Conservation (phyloP, 2,329 filamentous ascomycete species). For the Pseudogymnoascus sp. region DNA sequence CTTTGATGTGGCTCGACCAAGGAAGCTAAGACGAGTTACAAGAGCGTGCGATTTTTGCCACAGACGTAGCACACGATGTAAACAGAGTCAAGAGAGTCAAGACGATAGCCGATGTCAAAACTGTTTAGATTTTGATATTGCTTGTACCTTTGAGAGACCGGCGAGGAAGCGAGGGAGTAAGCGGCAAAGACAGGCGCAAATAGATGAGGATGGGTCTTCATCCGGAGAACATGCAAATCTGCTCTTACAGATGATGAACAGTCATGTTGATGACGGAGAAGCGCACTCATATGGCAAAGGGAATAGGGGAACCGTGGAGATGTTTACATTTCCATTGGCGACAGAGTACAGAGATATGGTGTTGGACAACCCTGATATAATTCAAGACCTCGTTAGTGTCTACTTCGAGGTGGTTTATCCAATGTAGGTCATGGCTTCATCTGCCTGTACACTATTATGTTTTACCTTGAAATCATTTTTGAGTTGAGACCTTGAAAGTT, state of each 20-base stretch:
- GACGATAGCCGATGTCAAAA: constrained; percentile 39
- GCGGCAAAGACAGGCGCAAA: constrained; percentile 7
- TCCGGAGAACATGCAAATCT: constrained; percentile 5
- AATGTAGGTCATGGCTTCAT: constrained; percentile 28
- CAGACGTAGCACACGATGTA: constrained; percentile 38
- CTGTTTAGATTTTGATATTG: constrained; percentile 40
- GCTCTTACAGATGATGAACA: background rate
- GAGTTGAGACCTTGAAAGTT: background rate
- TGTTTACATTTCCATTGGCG: background rate
- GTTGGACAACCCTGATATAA: constrained; percentile 28
- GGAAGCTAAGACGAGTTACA: constrained; percentile 12
- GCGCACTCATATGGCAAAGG: background rate
- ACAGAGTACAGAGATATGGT: constrained; percentile 12
- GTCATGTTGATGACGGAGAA: background rate
- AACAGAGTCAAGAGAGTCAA: constrained; percentile 28
- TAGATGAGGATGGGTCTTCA: background rate
- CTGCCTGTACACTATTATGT: background rate
- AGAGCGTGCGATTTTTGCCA: constrained; percentile 41
- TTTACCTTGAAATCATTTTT: background rate
- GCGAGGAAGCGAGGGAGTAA: constrained; percentile 31
- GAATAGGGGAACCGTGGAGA: background rate
- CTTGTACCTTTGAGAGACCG: constrained; percentile 41
- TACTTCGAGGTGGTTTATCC: constrained; percentile 48
- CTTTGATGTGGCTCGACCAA: background rate
- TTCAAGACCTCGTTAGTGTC: constrained; percentile 38